Percentiles rank a stretch among this genome's conserved stretches.
Evolutionary conservation across 2,329 filamentous ascomycete species (phyloP).

Genomic region (Penicillium fuscoglaucum): DNA sequence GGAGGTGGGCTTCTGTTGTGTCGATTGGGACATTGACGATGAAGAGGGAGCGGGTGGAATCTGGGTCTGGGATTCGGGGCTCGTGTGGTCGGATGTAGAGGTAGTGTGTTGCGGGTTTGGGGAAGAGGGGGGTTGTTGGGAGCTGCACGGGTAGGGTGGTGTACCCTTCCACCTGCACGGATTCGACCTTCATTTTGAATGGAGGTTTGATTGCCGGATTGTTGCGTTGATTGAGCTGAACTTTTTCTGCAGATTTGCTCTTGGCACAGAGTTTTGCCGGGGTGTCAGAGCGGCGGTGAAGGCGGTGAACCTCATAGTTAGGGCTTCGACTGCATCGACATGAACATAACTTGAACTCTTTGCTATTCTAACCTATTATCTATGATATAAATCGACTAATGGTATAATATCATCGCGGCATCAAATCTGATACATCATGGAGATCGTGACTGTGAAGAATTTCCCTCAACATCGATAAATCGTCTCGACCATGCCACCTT

Average conservation of each 20-base stretch:
- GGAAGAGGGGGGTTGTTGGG: constrained; percentile 62
- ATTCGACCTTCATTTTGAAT: constrained; percentile 38
- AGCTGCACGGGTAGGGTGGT: constrained; percentile 68
- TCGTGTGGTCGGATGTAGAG: constrained; percentile 83
- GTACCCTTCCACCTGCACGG: constrained; percentile 60
- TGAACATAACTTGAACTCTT: background rate
- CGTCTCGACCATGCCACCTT: constrained; percentile 11
- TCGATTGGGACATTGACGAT: constrained; percentile 87
- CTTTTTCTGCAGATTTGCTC: constrained; percentile 24
- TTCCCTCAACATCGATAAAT: background rate
- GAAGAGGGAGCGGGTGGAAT: constrained; percentile 80
- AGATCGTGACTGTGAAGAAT: background rate
- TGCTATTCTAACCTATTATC: constrained; percentile 1
- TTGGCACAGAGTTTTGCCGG: constrained; percentile 24
- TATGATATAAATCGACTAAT: constrained; percentile 2
- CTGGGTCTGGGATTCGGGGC: constrained; percentile 71
- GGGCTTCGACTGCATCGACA: background rate
- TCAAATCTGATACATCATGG: background rate
- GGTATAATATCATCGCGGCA: background rate
- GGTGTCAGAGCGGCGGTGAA: constrained; percentile 10
- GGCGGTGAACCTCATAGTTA: constrained; percentile 16
- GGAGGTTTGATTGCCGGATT: constrained; percentile 12
- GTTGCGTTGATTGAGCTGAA: constrained; percentile 9
- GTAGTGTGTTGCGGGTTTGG: constrained; percentile 69
- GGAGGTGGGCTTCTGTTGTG: constrained; percentile 73